A percentile compares a stretch with the other conserved stretches of the same genome.
phyloP scores from a whole-genome alignment of 225 moss, liverwort and hornwort species.

The Polytrichum formosum region DNA sequence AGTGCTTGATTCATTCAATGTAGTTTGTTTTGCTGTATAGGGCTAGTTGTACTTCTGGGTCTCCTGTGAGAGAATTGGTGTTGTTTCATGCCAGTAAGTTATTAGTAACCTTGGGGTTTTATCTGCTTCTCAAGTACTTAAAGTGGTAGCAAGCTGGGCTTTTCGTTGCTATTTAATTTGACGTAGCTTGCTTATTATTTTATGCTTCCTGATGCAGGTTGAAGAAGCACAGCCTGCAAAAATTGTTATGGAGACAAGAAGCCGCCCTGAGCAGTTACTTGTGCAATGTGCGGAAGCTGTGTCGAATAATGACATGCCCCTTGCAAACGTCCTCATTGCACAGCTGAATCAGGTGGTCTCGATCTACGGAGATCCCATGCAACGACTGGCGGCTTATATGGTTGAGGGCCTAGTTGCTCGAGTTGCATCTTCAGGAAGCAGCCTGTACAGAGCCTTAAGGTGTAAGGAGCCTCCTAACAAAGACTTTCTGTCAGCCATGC shows the following conservation, averaged over 20 bases:
- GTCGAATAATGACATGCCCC: slow-evolving; percentile 45
- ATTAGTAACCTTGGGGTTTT: too few species aligned
- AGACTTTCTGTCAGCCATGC: slow-evolving; percentile 65
- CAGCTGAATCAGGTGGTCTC: slow-evolving; percentile 70
- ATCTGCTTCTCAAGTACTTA: neutral
- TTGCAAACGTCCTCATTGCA: slow-evolving; percentile 54
- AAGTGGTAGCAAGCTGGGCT: neutral
- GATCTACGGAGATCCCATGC: slow-evolving; percentile 73
- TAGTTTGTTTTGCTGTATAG: too few species aligned
- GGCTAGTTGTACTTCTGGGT: too few species aligned
- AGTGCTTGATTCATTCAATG: neutral
- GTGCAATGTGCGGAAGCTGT: slow-evolving; percentile 72
- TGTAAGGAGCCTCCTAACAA: slow-evolving; percentile 59
- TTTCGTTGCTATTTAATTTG: neutral
- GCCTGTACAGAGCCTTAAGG: slow-evolving; percentile 51
- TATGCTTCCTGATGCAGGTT: slow-evolving; percentile 15
- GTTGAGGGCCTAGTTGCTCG: slow-evolving; percentile 77
- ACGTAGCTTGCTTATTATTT: neutral
- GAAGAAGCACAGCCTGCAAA: slow-evolving; percentile 18
- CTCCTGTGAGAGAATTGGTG: too few species aligned
- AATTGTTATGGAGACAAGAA: slow-evolving; percentile 22
- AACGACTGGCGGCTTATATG: slow-evolving; percentile 81
- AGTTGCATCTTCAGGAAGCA: slow-evolving; percentile 50
- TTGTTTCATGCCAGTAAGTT: too few species aligned
- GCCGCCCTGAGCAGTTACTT: slow-evolving; percentile 47